phyloP scores from a whole-genome alignment of 2,329 filamentous ascomycete species.

The Trichoderma aggressivum region DNA sequence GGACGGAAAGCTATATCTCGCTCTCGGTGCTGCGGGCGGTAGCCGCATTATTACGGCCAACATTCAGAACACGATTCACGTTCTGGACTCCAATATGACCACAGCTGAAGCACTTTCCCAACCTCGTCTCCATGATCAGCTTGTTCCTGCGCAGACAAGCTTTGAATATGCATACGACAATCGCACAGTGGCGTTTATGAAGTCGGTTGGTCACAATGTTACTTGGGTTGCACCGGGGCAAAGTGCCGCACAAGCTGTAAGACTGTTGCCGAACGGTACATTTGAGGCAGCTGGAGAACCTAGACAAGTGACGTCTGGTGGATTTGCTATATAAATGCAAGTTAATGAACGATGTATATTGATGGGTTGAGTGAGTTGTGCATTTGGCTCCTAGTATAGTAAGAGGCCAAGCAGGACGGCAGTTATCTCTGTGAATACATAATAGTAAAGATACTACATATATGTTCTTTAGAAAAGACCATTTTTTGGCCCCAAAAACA shows the following conservation, averaged over 20 bases:
- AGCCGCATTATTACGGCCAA: slow-evolving; percentile 81
- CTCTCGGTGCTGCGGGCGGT: slow-evolving; percentile 76
- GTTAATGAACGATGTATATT: background rate
- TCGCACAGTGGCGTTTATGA: slow-evolving; percentile 63
- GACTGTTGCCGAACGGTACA: slow-evolving; percentile 56
- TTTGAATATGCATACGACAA: slow-evolving; percentile 76
- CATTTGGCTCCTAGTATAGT: background rate
- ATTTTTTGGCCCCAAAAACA: background rate
- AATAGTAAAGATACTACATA: background rate
- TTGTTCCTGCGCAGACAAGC: slow-evolving; percentile 63
- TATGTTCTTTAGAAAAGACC: background rate
- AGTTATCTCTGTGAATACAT: background rate
- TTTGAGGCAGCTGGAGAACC: slow-evolving; percentile 84
- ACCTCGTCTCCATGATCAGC: slow-evolving; percentile 78
- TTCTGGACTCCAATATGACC: slow-evolving; percentile 65
- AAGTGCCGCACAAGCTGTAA: slow-evolving; percentile 72
- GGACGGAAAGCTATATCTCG: slow-evolving; percentile 66
- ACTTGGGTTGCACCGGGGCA: slow-evolving; percentile 63
- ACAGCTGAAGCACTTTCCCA: slow-evolving; percentile 59
- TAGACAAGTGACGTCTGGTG: slow-evolving; percentile 72
- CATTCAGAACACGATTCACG: slow-evolving; percentile 71
- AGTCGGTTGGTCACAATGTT: slow-evolving; percentile 67
- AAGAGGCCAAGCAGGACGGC: background rate
- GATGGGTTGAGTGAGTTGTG: background rate
- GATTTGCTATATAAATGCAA: slow-evolving; percentile 46